These are phyloP conservation scores for Aspergillaceae sp. DNA, from an alignment of 2,329 filamentous ascomycete species.

Conservation along the genomic window DNA sequence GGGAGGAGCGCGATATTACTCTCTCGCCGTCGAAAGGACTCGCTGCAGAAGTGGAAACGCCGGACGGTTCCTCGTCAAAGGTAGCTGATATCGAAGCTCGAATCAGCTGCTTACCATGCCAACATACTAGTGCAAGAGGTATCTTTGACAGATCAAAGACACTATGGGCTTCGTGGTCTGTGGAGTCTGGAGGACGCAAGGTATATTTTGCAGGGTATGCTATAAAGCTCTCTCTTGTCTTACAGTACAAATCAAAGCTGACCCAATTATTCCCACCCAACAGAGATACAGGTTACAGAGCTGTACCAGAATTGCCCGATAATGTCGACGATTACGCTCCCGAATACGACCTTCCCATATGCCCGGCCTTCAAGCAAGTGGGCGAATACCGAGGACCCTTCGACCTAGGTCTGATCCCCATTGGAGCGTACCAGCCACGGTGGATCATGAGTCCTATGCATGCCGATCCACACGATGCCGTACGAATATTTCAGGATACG, in stretches of 20 bases:
- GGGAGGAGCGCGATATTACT: conserved; percentile 71
- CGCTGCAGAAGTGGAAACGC: conserved; percentile 17
- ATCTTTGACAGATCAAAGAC: conserved; percentile 64
- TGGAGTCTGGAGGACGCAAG: conserved; percentile 64
- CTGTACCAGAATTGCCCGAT: conserved; percentile 57
- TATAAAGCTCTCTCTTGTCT: too few species aligned
- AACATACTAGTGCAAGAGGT: conserved; percentile 67
- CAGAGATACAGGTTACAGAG: conserved; percentile 84
- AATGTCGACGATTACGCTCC: conserved; percentile 63
- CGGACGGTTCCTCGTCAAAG: conserved; percentile 14
- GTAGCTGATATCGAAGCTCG: conserved; percentile 54
- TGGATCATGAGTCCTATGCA: conserved; percentile 72
- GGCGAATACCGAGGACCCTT: conserved; percentile 74
- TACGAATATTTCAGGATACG: conserved; percentile 83
- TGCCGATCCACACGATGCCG: conserved; percentile 74
- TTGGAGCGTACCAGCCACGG: conserved; percentile 67
- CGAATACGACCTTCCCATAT: conserved; percentile 59
- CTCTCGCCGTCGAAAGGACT: conserved; percentile 39
- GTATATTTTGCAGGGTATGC: conserved; percentile 67
- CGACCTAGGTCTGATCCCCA: conserved; percentile 84
- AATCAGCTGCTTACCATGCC: conserved; percentile 72
- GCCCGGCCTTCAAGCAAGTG: conserved; percentile 79
- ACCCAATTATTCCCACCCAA: conserved; percentile 19
- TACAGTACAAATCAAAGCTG: too few species aligned
- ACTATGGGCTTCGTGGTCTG: conserved; percentile 81